Conservation (phyloP, 495 filamentous ascomycete genomes). For the Durotheca rogersii region DNA sequence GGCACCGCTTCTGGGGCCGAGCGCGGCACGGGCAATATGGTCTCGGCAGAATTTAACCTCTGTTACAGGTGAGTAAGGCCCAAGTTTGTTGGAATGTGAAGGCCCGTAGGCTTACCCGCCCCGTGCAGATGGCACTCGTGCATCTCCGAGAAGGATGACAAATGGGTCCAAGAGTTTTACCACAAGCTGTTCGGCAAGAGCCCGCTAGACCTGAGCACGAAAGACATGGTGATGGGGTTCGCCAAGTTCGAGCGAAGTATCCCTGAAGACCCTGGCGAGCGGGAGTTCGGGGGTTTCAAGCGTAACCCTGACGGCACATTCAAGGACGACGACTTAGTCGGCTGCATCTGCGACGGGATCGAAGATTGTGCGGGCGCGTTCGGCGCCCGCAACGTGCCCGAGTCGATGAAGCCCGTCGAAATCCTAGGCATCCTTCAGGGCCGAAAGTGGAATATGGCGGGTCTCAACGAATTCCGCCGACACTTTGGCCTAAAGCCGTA, state of each 20-base stretch:
- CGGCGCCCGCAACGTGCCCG: slow-evolving; percentile 74
- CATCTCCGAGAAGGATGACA: slow-evolving; percentile 69
- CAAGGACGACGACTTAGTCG: slow-evolving; percentile 66
- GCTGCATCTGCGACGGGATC: slow-evolving; percentile 64
- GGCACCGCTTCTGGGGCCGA: slow-evolving; percentile 49
- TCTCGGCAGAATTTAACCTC: slow-evolving; percentile 71
- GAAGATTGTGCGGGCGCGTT: slow-evolving; percentile 64
- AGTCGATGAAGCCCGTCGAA: slow-evolving; percentile 71
- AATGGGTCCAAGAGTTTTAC: slow-evolving; percentile 71
- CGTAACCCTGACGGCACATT: slow-evolving; percentile 61
- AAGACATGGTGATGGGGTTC: slow-evolving; percentile 61
- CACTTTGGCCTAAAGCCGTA: slow-evolving; percentile 77
- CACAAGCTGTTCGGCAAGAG: slow-evolving; percentile 64
- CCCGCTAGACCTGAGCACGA: slow-evolving; percentile 48
- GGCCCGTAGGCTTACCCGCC: slow-evolving; percentile 15
- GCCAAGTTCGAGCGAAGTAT: slow-evolving; percentile 58
- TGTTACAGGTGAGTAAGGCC: slow-evolving; percentile 29
- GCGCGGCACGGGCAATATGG: slow-evolving; percentile 66
- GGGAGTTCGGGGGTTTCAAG: slow-evolving; percentile 64
- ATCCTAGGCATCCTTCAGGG: slow-evolving; percentile 85
- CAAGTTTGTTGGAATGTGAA: background rate
- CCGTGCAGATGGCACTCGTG: slow-evolving; percentile 71
- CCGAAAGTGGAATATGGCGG: slow-evolving; percentile 77
- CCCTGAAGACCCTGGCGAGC: slow-evolving; percentile 61
- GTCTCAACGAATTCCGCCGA: slow-evolving; percentile 83